These are phyloP conservation scores for Penicillium ochrochloron DNA, from an alignment of 495 filamentous ascomycete genomes.

Conservation along the genomic window DNA sequence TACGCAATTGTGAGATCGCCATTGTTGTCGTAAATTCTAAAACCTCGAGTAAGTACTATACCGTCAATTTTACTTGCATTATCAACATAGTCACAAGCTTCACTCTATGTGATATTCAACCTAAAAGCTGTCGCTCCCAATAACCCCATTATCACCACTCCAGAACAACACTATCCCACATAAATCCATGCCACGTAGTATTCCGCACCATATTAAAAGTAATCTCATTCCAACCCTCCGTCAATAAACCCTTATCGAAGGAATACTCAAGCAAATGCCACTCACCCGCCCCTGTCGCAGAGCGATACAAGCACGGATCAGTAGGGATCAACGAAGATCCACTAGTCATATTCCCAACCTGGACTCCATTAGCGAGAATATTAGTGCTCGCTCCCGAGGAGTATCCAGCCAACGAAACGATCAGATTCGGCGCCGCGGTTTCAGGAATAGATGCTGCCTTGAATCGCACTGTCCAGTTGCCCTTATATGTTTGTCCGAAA, in stretches of 20 bases:
- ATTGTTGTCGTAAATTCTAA: background rate
- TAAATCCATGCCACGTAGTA: slow-evolving; percentile 15
- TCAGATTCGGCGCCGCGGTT: slow-evolving; percentile 7
- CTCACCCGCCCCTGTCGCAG: slow-evolving; percentile 7
- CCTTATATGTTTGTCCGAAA: slow-evolving; percentile 5
- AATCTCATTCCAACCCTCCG: slow-evolving; percentile 12
- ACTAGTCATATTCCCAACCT: slow-evolving; percentile 12
- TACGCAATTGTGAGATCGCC: background rate
- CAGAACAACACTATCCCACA: slow-evolving; percentile 12
- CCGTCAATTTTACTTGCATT: background rate
- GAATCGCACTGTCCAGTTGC: slow-evolving; percentile 12
- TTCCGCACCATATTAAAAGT: slow-evolving; percentile 12
- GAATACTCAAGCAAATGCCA: slow-evolving; percentile 10
- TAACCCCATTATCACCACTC: background rate
- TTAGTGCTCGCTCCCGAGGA: slow-evolving; percentile 6
- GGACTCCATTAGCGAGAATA: slow-evolving; percentile 10
- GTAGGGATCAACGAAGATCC: slow-evolving; percentile 3
- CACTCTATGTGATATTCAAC: background rate
- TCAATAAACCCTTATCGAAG: slow-evolving; percentile 4
- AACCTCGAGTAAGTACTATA: background rate
- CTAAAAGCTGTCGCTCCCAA: background rate
- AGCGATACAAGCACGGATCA: slow-evolving; percentile 12
- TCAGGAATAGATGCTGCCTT: background rate
- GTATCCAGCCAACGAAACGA: slow-evolving; percentile 10
- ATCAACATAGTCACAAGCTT: background rate